These are phyloP conservation scores for Ophiostoma australiae DNA, from an alignment of 2,329 filamentous ascomycete species.

Conservation along the genomic window DNA sequence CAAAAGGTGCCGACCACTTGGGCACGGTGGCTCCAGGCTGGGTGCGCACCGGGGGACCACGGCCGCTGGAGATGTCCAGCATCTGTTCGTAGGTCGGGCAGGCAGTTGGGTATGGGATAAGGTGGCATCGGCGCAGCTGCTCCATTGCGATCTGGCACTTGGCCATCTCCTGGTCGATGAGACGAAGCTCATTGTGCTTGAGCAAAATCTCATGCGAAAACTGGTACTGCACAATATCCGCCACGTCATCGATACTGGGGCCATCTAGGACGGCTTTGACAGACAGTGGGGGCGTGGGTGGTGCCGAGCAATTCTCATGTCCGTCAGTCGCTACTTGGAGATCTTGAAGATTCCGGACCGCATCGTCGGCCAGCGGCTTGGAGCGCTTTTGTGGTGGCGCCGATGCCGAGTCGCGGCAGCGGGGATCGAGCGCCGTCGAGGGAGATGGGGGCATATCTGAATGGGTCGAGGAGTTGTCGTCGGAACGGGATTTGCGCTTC, in stretches of 20 bases:
- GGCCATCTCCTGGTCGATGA: conserved; percentile 93
- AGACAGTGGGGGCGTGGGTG: conserved; percentile 23
- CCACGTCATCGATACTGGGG: conserved; percentile 49
- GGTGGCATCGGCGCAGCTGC: conserved; percentile 83
- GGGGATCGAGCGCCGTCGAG: not conserved
- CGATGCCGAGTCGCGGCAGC: not conserved
- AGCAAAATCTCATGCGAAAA: conserved; percentile 86
- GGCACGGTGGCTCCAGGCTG: conserved; percentile 61
- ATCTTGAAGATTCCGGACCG: not conserved
- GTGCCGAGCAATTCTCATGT: conserved; percentile 19
- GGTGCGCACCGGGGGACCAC: conserved; percentile 63
- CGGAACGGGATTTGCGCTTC: conserved; percentile 27
- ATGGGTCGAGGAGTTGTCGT: not conserved
- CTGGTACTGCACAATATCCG: conserved; percentile 75
- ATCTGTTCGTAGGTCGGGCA: conserved; percentile 62
- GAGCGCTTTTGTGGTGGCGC: conserved; percentile 26
- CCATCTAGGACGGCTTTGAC: conserved; percentile 25
- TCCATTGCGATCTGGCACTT: conserved; percentile 93
- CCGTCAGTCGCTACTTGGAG: not conserved
- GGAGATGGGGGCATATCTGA: conserved; percentile 24
- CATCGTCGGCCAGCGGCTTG: conserved; percentile 34
- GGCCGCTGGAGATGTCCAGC: conserved; percentile 67
- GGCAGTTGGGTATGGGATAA: conserved; percentile 81
- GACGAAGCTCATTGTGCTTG: conserved; percentile 88
- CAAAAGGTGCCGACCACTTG: conserved; percentile 79